Evolutionary conservation across 2,329 filamentous ascomycete genomes (phyloP).

Genomic region (Ophiostoma angusticollis): DNA sequence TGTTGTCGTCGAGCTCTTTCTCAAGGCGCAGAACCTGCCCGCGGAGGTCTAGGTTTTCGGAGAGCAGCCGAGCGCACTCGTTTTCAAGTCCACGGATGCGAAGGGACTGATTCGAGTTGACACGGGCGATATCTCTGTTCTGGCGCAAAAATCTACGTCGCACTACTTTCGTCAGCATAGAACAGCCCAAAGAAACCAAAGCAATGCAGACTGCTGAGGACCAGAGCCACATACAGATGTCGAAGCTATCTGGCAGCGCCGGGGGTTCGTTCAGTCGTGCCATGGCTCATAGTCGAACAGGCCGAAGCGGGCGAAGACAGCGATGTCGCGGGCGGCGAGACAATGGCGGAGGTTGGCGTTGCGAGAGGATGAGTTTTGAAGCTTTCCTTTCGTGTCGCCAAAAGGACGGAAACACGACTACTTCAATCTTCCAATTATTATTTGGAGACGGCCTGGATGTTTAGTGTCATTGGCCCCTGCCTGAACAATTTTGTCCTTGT

Average conservation of each 20-base stretch:
- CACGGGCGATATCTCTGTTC: conserved; percentile 70
- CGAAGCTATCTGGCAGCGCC: conserved; percentile 54
- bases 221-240: conserved; percentile 47
- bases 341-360: neutral
- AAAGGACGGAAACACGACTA: conserved; percentile 2
- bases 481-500: conserved; percentile 10
- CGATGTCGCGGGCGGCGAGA: conserved; percentile 2
- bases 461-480: conserved; percentile 4
- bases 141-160: conserved; percentile 69
- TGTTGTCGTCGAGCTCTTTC: conserved; percentile 50
- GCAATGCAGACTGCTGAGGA: neutral
- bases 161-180: conserved; percentile 36
- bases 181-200: neutral
- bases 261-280: conserved; percentile 69
- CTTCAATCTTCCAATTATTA: too few species aligned
- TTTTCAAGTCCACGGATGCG: conserved; percentile 66
- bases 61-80: conserved; percentile 59
- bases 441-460: conserved; percentile 1
- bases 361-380: conserved; percentile 1
- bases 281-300: conserved; percentile 40
- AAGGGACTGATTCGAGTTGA: conserved; percentile 64
- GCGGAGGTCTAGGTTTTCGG: conserved; percentile 66
- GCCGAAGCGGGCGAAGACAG: conserved; percentile 9
- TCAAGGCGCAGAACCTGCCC: conserved; percentile 59
- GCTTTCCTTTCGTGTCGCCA: conserved; percentile 1